These are phyloP conservation scores for Nitzschia inconspicua DNA, from an alignment of 108 stramenopile genomes.

Conservation along the genomic window DNA sequence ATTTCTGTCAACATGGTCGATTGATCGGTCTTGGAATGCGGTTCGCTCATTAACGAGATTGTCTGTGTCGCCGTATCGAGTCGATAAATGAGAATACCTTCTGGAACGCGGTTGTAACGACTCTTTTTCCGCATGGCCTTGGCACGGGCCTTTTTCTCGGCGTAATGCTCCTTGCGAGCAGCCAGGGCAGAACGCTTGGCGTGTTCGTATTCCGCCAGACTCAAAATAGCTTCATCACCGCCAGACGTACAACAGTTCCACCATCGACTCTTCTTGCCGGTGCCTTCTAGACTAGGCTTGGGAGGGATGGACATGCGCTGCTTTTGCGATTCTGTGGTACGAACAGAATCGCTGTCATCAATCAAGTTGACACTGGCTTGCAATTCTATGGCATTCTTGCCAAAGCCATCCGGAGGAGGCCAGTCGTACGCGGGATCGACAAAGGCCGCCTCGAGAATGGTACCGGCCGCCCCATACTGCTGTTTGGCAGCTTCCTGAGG, in stretches of 20 bases:
- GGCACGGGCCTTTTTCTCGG: slow-evolving; percentile 9
- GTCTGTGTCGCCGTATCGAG: slow-evolving; percentile 69
- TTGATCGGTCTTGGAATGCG: slow-evolving; percentile 55
- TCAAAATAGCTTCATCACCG: slow-evolving; percentile 29
- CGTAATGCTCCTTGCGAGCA: slow-evolving; percentile 36
- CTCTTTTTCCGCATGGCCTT: slow-evolving; percentile 34
- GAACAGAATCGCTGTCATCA: slow-evolving; percentile 35
- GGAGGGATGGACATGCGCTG: slow-evolving; percentile 40
- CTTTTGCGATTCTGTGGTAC: slow-evolving; percentile 34
- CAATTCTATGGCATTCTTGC: slow-evolving; percentile 81
- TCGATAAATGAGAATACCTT: slow-evolving; percentile 79
- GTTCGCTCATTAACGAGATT: slow-evolving; percentile 51
- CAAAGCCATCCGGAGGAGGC: slow-evolving; percentile 72
- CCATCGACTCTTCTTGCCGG: slow-evolving; percentile 10
- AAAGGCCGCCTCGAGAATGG: slow-evolving; percentile 83
- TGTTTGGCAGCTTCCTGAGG: background rate
- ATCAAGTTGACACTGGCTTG: slow-evolving; percentile 58
- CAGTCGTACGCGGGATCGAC: slow-evolving; percentile 82
- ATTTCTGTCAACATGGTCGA: slow-evolving; percentile 38
- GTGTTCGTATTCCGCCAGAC: slow-evolving; percentile 26
- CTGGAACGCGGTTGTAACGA: slow-evolving; percentile 66
- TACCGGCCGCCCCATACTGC: slow-evolving; percentile 36
- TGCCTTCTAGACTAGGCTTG: background rate
- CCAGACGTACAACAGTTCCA: slow-evolving; percentile 18
- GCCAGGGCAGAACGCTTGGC: slow-evolving; percentile 35